phyloP scores from a whole-genome alignment of 106 monocot genomes.

The Hemerocallis citrina region DNA sequence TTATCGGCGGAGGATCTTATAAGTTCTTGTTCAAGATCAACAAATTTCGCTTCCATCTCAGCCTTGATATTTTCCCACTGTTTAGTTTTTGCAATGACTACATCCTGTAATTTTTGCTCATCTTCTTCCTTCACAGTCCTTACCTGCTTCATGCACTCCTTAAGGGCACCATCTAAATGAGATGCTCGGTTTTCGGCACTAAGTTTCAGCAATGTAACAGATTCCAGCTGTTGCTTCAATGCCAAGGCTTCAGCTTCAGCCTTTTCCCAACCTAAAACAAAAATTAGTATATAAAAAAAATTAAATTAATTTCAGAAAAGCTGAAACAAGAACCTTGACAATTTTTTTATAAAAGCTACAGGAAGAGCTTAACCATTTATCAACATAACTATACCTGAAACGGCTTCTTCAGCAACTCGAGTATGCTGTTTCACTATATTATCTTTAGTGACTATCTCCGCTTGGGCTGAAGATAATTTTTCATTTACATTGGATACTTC shows the following conservation, averaged over 20 bases:
- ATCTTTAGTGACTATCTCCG: slow-evolving; percentile 31
- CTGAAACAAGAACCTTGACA: too few species aligned
- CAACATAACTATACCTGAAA: slow-evolving; percentile 24
- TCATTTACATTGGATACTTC: too few species aligned
- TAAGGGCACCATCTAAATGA: slow-evolving; percentile 57
- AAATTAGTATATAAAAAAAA: too few species aligned
- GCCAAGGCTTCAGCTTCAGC: slow-evolving; percentile 53
- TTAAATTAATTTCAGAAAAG: neutral
- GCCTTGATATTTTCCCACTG: slow-evolving; percentile 46
- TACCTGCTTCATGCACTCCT: slow-evolving; percentile 62
- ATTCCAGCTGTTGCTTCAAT: slow-evolving; percentile 48
- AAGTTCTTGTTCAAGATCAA: slow-evolving; percentile 36
- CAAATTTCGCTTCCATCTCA: slow-evolving; percentile 37
- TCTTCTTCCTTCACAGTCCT: slow-evolving; percentile 50
- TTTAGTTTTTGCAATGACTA: slow-evolving; percentile 47
- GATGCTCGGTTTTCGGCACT: slow-evolving; percentile 40
- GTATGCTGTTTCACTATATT: slow-evolving; percentile 43
- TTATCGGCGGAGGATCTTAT: slow-evolving; percentile 41
- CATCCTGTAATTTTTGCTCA: slow-evolving; percentile 53
- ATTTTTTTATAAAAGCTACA: too few species aligned
- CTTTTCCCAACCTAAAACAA: slow-evolving; percentile 51
- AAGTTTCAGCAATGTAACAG: slow-evolving; percentile 38
- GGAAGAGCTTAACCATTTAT: neutral
- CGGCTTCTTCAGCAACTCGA: slow-evolving; percentile 48
- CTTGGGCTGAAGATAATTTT: slow-evolving; percentile 37